Conservation (phyloP, 2,329 filamentous ascomycete genomes). For the Stemphylium lycopersici region DNA sequence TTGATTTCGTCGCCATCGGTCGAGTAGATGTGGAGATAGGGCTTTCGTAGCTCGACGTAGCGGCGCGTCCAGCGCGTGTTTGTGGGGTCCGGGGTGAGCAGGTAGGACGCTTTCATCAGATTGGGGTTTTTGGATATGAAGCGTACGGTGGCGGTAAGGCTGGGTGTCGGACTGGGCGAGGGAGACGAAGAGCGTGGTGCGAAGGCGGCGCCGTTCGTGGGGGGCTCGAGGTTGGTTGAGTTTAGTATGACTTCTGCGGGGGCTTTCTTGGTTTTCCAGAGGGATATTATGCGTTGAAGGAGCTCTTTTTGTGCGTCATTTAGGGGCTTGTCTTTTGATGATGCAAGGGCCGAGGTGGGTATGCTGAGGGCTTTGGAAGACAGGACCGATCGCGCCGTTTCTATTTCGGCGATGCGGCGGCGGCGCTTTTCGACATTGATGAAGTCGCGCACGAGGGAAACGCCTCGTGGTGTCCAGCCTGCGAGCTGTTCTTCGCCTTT, state of each 20-base stretch:
- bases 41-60: conserved; percentile 88
- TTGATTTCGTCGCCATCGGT: conserved; percentile 89
- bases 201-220: conserved; percentile 63
- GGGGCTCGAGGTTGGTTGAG: conserved; percentile 67
- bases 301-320: conserved; percentile 50
- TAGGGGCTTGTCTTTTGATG: conserved; percentile 21
- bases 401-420: conserved; percentile 77
- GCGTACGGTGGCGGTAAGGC: conserved; percentile 76
- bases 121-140: conserved; percentile 75
- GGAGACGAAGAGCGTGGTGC: conserved; percentile 48
- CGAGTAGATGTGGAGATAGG: conserved; percentile 90
- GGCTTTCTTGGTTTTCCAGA: conserved; percentile 63
- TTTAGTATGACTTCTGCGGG: conserved; percentile 56
- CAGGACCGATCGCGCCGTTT: conserved; percentile 72
- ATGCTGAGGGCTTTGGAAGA: conserved; percentile 56
- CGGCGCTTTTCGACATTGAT: conserved; percentile 76
- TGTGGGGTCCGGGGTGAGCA: conserved; percentile 82
- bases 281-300: conserved; percentile 62
- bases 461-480: conserved; percentile 86
- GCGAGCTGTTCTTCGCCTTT: conserved; percentile 90
- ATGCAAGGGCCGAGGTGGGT: conserved; percentile 19
- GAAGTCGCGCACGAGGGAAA: conserved; percentile 89
- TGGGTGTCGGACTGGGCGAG: conserved; percentile 57
- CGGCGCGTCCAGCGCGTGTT: conserved; percentile 87
- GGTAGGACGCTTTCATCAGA: conserved; percentile 82